Conservation (phyloP, 2,329 filamentous ascomycete genomes). For the Colletotrichum cordylinicola region DNA sequence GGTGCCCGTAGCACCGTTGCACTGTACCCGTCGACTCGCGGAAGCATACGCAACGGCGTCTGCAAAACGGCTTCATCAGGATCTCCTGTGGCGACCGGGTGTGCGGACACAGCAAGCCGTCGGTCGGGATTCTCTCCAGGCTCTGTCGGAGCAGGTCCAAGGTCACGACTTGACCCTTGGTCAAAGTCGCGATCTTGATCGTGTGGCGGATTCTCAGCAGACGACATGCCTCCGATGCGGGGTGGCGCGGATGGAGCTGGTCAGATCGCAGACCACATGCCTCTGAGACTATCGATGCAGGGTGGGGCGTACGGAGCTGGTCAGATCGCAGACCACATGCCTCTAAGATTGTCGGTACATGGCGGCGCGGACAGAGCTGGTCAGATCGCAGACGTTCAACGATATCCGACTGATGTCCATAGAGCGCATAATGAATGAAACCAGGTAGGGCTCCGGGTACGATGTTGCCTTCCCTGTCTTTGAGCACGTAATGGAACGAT, state of each 20-base stretch:
- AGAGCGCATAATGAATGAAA: rapidly evolving
- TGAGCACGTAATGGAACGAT: background rate
- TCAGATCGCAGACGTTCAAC: background rate
- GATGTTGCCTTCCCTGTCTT: background rate
- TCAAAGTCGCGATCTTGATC: background rate
- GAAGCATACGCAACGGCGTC: background rate
- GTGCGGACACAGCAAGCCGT: background rate
- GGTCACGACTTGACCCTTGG: background rate
- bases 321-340: too few relatives aligned
- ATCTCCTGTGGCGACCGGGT: background rate
- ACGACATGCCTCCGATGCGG: background rate
- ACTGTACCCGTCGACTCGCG: background rate
- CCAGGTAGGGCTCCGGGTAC: background rate
- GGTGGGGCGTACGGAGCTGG: too few relatives aligned
- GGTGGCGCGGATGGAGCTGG: too few relatives aligned
- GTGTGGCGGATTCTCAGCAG: too few relatives aligned
- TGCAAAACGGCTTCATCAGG: background rate
- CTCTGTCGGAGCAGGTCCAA: background rate
- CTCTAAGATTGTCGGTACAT: too few relatives aligned
- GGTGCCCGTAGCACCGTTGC: background rate
- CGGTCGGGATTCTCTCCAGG: background rate
- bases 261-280: too few relatives aligned
- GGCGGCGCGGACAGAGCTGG: background rate
- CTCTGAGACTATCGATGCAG: too few relatives aligned
- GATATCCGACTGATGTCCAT: background rate